phyloP scores from a whole-genome alignment of 2,329 filamentous ascomycete genomes.

The Aspergillus carbonarius region DNA sequence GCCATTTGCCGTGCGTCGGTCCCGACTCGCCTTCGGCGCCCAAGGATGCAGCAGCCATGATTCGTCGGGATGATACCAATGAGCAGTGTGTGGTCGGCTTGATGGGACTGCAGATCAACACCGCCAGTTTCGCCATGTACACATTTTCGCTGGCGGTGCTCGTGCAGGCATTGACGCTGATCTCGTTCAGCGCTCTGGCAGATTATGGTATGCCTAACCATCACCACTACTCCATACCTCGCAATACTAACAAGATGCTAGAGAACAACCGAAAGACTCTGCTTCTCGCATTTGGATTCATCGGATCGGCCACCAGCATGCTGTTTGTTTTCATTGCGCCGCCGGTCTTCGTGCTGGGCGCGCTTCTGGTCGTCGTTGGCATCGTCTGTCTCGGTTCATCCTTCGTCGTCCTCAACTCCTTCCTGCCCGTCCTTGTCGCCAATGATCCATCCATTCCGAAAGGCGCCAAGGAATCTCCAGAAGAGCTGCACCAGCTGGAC shows the following conservation, averaged over 20 bases:
- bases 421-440: constrained; percentile 80
- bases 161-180: constrained; percentile 79
- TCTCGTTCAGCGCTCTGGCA: constrained; percentile 63
- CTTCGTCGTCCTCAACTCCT: constrained; percentile 89
- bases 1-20: constrained; percentile 33
- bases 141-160: constrained; percentile 88
- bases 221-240: neutral
- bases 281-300: constrained; percentile 74
- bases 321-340: constrained; percentile 75
- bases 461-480: constrained; percentile 16
- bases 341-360: constrained; percentile 73
- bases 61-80: constrained; percentile 22
- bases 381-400: constrained; percentile 89
- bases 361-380: constrained; percentile 76
- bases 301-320: constrained; percentile 80
- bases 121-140: constrained; percentile 49
- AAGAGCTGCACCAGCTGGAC: constrained; percentile 27
- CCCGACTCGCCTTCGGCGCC: constrained; percentile 21
- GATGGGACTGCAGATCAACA: constrained; percentile 35
- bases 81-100: constrained; percentile 35
- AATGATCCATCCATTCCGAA: constrained; percentile 63
- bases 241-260: constrained; percentile 13
- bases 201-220: constrained; percentile 79
- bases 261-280: constrained; percentile 71
- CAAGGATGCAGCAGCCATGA: constrained; percentile 16